Evolutionary conservation across 2,329 filamentous ascomycete genomes (phyloP).

Genomic region (Xylariaceae sp.): DNA sequence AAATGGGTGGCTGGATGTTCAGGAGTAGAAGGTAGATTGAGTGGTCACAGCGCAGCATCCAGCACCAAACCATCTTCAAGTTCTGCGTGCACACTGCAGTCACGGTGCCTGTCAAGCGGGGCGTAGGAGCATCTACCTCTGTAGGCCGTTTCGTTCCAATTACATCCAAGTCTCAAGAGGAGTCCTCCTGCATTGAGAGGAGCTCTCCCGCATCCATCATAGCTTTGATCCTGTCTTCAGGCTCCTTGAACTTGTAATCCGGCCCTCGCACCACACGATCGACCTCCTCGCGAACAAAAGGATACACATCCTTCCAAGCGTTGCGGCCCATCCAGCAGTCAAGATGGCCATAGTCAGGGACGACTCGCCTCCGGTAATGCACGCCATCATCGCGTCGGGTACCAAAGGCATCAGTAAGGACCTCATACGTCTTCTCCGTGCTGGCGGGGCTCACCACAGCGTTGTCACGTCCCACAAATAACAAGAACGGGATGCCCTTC

Average conservation of each 20-base stretch:
- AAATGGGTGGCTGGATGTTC: too few species aligned
- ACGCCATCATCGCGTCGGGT: constrained; percentile 30
- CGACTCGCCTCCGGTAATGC: constrained; percentile 48
- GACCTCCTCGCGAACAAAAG: constrained; percentile 50
- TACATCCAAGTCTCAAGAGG: too few species aligned
- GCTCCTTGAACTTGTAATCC: constrained; percentile 41
- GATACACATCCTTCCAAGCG: constrained; percentile 57
- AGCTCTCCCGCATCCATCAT: constrained; percentile 41
- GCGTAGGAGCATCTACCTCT: too few species aligned
- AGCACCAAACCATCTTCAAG: too few species aligned
- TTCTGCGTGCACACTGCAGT: too few species aligned
- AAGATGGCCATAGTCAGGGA: constrained; percentile 57
- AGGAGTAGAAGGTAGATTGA: too few species aligned
- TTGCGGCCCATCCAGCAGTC: constrained; percentile 61
- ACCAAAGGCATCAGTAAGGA: constrained; percentile 50
- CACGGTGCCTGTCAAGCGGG: too few species aligned
- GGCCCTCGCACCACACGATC: constrained; percentile 47
- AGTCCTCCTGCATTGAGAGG: constrained; percentile 24
- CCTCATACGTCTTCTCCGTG: constrained; percentile 51
- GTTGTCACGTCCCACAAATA: constrained; percentile 55
- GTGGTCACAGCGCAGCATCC: too few species aligned
- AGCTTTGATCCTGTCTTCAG: constrained; percentile 38
- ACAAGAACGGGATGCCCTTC: constrained; percentile 49
- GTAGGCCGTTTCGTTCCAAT: too few species aligned
- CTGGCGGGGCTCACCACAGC: constrained; percentile 51